phyloP scores from a whole-genome alignment of 202 grass and related monocot species.

The Dendrocalamus latiflorus region DNA sequence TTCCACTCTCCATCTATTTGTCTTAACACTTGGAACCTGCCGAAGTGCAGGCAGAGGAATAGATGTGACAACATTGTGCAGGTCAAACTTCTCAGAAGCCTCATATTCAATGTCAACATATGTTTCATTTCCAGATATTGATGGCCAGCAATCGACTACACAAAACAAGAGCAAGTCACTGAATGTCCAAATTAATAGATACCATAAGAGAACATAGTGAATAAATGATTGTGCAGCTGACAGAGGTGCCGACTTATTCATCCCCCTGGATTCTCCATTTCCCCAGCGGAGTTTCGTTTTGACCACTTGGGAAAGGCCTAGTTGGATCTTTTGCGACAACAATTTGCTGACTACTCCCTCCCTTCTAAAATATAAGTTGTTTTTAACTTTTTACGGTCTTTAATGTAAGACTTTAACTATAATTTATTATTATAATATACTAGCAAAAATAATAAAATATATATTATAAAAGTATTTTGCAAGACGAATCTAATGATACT shows the following conservation, averaged over 20 bases:
- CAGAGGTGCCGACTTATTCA: slow-evolving; percentile 71
- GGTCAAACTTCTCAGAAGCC: slow-evolving; percentile 76
- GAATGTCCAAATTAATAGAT: too few relatives aligned
- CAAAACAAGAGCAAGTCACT: slow-evolving; percentile 34
- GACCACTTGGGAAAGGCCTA: slow-evolving; percentile 79
- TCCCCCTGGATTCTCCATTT: slow-evolving; percentile 85
- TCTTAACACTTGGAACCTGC: slow-evolving; percentile 60
- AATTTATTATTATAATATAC: too few relatives aligned
- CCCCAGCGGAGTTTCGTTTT: slow-evolving; percentile 82
- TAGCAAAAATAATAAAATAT: too few relatives aligned
- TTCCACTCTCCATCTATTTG: slow-evolving; percentile 93
- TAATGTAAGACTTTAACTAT: too few relatives aligned
- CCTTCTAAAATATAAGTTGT: too few relatives aligned
- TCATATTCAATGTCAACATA: slow-evolving; percentile 80
- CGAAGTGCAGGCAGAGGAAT: slow-evolving; percentile 77
- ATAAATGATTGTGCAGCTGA: slow-evolving; percentile 35
- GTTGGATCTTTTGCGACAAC: slow-evolving; percentile 73
- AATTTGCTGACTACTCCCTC: slow-evolving; percentile 60
- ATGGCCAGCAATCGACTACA: slow-evolving; percentile 93
- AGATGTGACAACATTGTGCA: slow-evolving; percentile 77
- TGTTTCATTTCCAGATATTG: slow-evolving; percentile 61
- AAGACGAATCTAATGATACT: too few relatives aligned
- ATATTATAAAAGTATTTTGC: too few relatives aligned
- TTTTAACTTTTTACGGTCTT: too few relatives aligned
- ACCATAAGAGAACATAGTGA: too few relatives aligned